Percentiles rank a stretch among this genome's conserved stretches.
Evolutionary conservation across 2,329 filamentous ascomycete genomes (phyloP).

Genomic region (Cladosporium sp.): DNA sequence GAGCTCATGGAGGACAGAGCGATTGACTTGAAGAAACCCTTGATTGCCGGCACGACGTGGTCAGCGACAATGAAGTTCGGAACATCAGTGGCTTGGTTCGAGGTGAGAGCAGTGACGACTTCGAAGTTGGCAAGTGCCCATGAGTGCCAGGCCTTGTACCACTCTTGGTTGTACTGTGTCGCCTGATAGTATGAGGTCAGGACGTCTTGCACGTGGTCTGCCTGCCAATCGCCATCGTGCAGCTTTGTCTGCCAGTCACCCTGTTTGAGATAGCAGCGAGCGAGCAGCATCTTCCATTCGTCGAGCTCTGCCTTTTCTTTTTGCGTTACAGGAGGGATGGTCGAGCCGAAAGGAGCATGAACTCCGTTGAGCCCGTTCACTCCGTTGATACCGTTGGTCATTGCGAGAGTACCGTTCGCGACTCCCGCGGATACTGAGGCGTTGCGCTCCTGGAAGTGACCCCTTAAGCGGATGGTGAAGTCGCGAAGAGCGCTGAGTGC

Average conservation of each 20-base stretch:
- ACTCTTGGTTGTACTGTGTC: constrained; percentile 86
- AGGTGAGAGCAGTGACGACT: constrained; percentile 77
- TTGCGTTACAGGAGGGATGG: constrained; percentile 29
- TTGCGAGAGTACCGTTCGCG: constrained; percentile 24
- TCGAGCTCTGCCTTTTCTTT: constrained; percentile 41
- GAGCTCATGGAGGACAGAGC: constrained; percentile 86
- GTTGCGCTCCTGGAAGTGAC: constrained; percentile 47
- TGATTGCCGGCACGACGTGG: constrained; percentile 89
- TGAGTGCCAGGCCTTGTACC: constrained; percentile 99
- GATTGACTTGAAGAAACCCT: constrained; percentile 97
- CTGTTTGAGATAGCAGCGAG: constrained; percentile 92
- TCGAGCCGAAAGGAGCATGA: constrained; percentile 28
- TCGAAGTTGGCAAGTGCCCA: constrained; percentile 99
- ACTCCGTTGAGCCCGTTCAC: constrained; percentile 36
- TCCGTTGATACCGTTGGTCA: constrained; percentile 41
- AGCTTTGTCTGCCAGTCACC: constrained; percentile 91
- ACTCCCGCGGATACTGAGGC: constrained; percentile 26
- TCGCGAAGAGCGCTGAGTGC: constrained; percentile 56
- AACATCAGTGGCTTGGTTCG: constrained; percentile 51
- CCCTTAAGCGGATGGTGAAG: constrained; percentile 54
- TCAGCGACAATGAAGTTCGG: constrained; percentile 68
- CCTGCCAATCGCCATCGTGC: constrained; percentile 82
- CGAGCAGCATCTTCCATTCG: constrained; percentile 65
- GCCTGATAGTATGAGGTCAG: constrained; percentile 85
- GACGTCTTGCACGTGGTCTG: constrained; percentile 79